A percentile compares a stretch with the other conserved stretches of the same genome.
Evolutionary conservation across 2,329 filamentous ascomycete genomes (phyloP).

Genomic region (Xylaria sp.): DNA sequence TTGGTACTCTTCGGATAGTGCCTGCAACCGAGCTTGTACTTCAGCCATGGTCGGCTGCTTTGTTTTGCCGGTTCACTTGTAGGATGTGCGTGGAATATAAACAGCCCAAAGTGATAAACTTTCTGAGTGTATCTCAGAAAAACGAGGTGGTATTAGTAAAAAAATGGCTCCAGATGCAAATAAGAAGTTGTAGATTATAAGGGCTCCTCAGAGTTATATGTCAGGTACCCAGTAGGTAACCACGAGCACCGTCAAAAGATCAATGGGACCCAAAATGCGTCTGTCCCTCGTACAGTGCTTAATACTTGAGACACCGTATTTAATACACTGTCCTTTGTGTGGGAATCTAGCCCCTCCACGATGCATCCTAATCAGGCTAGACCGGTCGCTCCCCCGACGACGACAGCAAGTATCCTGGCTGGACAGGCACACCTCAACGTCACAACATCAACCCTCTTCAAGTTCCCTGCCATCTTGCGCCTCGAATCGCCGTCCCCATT

Average conservation of each 20-base stretch:
- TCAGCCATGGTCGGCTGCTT: conserved; percentile 67
- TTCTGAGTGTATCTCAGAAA: background rate
- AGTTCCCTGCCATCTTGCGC: conserved; percentile 2
- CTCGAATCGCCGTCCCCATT: conserved; percentile 18
- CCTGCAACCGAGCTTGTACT: conserved; percentile 80
- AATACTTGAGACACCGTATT: background rate
- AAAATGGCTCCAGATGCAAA: background rate
- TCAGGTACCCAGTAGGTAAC: background rate
- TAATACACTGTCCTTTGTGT: background rate
- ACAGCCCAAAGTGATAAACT: background rate
- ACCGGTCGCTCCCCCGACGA: conserved; percentile 26
- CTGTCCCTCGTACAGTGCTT: background rate
- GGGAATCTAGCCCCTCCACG: conserved; percentile 27
- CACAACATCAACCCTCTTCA: conserved; percentile 28
- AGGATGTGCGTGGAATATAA: background rate
- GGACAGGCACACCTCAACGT: conserved; percentile 33
- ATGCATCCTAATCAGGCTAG: conserved; percentile 32
- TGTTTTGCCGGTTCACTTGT: background rate
- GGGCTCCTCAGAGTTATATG: background rate
- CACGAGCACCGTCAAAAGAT: background rate
- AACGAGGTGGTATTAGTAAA: background rate
- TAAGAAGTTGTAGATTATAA: too few relatives aligned
- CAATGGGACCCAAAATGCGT: conserved; percentile 4
- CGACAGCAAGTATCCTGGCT: conserved; percentile 29
- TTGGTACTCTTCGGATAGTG: conserved; percentile 87